phyloP scores from a whole-genome alignment of 371 early-diverging fungal genomes.

The Conidiobolus incongruus region DNA sequence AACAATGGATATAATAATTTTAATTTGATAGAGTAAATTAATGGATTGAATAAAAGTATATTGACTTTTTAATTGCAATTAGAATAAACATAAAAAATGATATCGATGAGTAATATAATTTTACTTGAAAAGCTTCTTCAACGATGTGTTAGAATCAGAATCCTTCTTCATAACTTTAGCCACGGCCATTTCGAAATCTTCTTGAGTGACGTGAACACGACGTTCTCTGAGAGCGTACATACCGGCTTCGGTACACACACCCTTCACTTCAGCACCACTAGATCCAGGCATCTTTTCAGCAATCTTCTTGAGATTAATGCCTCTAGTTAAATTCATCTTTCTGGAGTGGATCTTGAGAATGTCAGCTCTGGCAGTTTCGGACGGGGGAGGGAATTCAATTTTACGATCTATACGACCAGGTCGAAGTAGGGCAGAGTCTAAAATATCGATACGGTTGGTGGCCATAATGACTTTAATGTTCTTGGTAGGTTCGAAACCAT shows the following conservation, averaged over 20 bases:
- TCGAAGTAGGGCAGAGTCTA: conserved; percentile 93
- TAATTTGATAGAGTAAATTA: no score
- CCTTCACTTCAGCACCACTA: conserved; percentile 98
- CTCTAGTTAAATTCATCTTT: conserved; percentile 98
- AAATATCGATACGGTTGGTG: conserved; percentile 98
- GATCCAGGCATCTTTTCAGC: conserved; percentile 89
- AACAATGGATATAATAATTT: no score
- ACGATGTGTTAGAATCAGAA: conserved; percentile 83
- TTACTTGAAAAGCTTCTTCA: conserved; percentile 95
- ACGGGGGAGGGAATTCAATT: conserved; percentile 99
- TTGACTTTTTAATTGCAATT: no score
- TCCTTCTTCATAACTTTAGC: conserved; percentile 99
- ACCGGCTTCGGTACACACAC: conserved; percentile 99
- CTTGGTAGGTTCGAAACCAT: conserved; percentile 98
- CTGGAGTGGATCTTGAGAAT: conserved; percentile 98
- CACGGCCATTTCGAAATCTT: conserved; percentile 99
- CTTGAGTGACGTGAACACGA: conserved; percentile 95
- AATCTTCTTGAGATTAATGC: conserved; percentile 92
- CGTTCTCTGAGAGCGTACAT: conserved; percentile 99
- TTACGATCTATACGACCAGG: conserved; percentile 99
- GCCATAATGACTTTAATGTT: conserved; percentile 99
- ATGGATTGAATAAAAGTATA: no score
- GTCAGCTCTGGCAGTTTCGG: conserved; percentile 89
- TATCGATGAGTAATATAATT: conserved; percentile 2
- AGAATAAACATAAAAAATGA: neutral